Evolutionary conservation across 768 basidiomycete genomes (phyloP).

Genomic region (Russula brevipes): DNA sequence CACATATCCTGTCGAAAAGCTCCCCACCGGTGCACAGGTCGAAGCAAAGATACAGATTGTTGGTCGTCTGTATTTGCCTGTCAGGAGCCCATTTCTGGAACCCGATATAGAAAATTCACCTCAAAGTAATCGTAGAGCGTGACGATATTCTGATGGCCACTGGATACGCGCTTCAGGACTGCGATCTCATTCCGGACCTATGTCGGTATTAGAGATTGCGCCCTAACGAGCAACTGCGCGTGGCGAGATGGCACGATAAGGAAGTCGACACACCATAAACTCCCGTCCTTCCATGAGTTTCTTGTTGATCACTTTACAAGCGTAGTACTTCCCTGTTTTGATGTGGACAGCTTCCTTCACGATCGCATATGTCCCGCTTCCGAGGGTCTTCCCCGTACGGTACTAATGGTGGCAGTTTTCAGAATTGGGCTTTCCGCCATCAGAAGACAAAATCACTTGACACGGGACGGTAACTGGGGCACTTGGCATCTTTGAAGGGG

Average conservation of each 20-base stretch:
- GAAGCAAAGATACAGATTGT: constrained; percentile 92
- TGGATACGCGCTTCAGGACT: constrained; percentile 90
- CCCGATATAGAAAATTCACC: constrained; percentile 38
- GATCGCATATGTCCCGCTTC: constrained; percentile 92
- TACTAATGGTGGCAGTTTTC: constrained; percentile 44
- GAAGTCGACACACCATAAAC: constrained; percentile 69
- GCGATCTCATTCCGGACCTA: constrained; percentile 97
- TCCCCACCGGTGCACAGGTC: constrained; percentile 97
- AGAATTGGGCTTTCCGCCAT: neutral
- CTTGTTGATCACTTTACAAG: constrained; percentile 99
- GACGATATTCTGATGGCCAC: constrained; percentile 85
- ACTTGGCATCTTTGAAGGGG: constrained; percentile 29
- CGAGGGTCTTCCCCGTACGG: constrained; percentile 81
- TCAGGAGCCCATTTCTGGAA: constrained; percentile 1
- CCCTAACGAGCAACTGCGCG: neutral
- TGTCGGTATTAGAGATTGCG: constrained; percentile 12
- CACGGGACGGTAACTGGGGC: constrained; percentile 41
- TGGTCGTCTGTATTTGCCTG: constrained; percentile 55
- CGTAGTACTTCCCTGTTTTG: constrained; percentile 89
- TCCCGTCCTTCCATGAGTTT: constrained; percentile 97
- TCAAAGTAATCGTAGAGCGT: constrained; percentile 96
- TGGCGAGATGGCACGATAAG: neutral
- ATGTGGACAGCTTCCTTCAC: constrained; percentile 95
- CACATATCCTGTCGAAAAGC: constrained; percentile 98
- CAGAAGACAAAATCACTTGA: constrained; percentile 34